Evolutionary conservation across 2,329 filamentous ascomycete genomes (phyloP), one percentile per base, ranked within the genome.

Genomic region (Aspergillus novofumigatus): DNA sequence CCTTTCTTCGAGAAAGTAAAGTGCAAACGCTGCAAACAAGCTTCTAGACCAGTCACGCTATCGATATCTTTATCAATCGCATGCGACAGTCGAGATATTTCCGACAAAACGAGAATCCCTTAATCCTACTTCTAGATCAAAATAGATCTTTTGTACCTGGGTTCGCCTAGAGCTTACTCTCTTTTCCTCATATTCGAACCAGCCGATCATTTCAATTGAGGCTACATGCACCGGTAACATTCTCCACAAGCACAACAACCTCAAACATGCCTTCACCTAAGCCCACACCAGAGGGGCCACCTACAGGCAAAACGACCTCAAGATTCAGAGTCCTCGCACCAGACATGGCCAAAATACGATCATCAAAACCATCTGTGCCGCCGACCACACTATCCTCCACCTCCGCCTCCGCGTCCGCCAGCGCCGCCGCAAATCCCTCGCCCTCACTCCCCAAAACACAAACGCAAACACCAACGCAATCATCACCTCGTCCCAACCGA

Each of bases 301-400:
- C 23, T 11, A 47, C 44, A 25, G 21, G 21, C 52, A 23, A 56
- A 55, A 53, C 49, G 49, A 47, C 20, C 10, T 54, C 60, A 4
- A 64, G 56, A 49, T 54, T 61, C 48, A 65, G 64, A 42, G 60
- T 66, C 45, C 57, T 70, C 23, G 52, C 62, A 32, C 64, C 59
- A 8, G 54, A 59, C 42, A 57, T 59, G 32, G 58, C 66, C 35
- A 64, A 61, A 63, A 32, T 51, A 8, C 62, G 53, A 52, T 48
- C 54, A 7, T 29, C 53, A 2, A 41, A 21, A 38, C 47, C 25
- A n/a, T 52, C 45, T 29, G 38, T 25, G 4, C 26, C 54, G 38
- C 38, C 47, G 47, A 29, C 38, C 41, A 51, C 42, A 51, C 10
- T 47, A 41, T 28, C n/a, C 59, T 9, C 55, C 55, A 17, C 53